Conservation (phyloP, 805 yeast genomes). For the Lipomyces anomalus region DNA sequence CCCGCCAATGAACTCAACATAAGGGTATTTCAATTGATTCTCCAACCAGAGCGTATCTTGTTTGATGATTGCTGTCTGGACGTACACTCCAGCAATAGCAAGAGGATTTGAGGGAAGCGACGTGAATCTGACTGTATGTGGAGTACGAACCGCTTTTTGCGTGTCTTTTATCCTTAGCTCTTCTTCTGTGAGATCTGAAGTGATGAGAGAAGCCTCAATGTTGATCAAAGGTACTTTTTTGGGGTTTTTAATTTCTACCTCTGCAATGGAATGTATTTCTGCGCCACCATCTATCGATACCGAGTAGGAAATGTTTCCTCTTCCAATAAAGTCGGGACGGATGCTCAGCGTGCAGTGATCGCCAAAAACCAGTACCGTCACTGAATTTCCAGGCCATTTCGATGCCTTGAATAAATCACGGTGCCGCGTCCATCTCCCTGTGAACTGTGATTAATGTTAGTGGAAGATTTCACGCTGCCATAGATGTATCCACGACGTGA, state of each 20-base stretch:
- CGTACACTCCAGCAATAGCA: slow-evolving; percentile 12
- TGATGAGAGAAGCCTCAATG: background rate
- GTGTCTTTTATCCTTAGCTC: too few relatives aligned
- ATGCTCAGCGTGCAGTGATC: slow-evolving; percentile 18
- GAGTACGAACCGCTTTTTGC: slow-evolving; percentile 3
- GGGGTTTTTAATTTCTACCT: slow-evolving; percentile 2
- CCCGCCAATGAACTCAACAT: slow-evolving; percentile 23
- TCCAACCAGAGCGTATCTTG: slow-evolving; percentile 14
- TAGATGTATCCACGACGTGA: background rate
- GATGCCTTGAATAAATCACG: slow-evolving; percentile 19
- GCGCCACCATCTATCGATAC: slow-evolving; percentile 18
- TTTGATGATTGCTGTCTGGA: slow-evolving; percentile 10
- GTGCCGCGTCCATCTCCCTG: slow-evolving; percentile 22
- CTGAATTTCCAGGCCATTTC: slow-evolving; percentile 23
- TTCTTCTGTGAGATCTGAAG: background rate
- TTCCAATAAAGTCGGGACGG: slow-evolving; percentile 7
- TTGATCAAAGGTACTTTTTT: slow-evolving; percentile 1
- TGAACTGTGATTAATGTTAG: slow-evolving; percentile 6
- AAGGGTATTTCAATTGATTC: slow-evolving; percentile 6
- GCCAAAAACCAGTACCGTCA: slow-evolving; percentile 18
- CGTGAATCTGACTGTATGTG: slow-evolving; percentile 15
- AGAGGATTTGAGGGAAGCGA: slow-evolving; percentile 15
- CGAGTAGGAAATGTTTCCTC: slow-evolving; percentile 10
- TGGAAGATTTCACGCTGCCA: background rate
- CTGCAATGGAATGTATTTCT: slow-evolving; percentile 8